These are phyloP conservation scores for Nymphaea thermarum DNA, from an alignment of 164 flowering plant species.

Conservation along the genomic window DNA sequence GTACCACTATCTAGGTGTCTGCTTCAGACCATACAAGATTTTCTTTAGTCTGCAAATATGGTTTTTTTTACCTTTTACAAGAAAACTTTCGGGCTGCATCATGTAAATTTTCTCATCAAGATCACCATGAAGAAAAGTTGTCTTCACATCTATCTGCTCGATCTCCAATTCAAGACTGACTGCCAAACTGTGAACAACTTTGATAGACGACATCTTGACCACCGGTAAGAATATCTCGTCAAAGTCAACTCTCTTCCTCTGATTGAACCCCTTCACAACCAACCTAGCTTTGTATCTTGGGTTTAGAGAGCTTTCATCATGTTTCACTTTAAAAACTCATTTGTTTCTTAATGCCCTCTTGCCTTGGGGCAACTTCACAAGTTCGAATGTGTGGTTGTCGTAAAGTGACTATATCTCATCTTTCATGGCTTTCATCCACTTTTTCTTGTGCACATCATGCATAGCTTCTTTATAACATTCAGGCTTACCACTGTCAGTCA, in stretches of 20 bases:
- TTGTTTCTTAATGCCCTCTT: not conserved
- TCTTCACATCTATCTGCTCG: constrained; percentile 1
- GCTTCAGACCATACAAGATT: not conserved
- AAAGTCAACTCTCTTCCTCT: constrained; percentile 1
- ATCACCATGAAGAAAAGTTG: constrained; percentile 2
- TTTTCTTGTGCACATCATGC: not conserved
- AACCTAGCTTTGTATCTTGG: not conserved
- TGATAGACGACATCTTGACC: constrained; percentile 2
- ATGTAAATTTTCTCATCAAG: not conserved
- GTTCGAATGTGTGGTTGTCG: not conserved
- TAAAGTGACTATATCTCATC: constrained; percentile 1
- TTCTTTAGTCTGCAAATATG: not conserved
- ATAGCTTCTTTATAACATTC: not conserved
- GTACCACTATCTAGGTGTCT: not conserved
- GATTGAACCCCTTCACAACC: constrained; percentile 2
- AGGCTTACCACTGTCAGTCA: constrained; percentile 2
- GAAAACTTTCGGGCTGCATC: not conserved
- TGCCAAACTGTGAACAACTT: not conserved
- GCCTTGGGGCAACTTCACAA: constrained; percentile 2
- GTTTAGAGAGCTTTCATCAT: not conserved
- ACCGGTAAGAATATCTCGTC: constrained; percentile 2
- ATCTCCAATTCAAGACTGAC: not conserved
- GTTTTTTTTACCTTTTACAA: not conserved
- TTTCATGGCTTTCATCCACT: constrained; percentile 1
- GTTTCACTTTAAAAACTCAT: constrained; percentile 1